These are phyloP conservation scores for Arctostaphylos glauca DNA, from an alignment of 148 eudicot species.

Conservation along the genomic window DNA sequence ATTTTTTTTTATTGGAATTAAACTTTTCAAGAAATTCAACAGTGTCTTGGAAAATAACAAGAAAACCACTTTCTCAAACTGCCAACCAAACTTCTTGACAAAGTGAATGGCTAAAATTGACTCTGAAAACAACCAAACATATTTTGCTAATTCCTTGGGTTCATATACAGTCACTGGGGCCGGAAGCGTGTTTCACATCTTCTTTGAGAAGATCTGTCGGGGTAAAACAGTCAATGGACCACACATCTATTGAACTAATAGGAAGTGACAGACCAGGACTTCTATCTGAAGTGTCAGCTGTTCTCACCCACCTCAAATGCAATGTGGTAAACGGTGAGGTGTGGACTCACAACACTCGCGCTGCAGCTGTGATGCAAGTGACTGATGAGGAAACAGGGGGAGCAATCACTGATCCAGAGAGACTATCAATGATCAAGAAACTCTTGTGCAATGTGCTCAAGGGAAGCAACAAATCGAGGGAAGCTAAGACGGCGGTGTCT, in stretches of 20 bases:
- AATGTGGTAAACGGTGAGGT: conserved; percentile 86
- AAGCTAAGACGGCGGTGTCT: conserved; percentile 74
- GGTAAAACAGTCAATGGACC: conserved; percentile 46
- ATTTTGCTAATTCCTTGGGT: conserved; percentile 15
- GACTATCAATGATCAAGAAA: conserved; percentile 52
- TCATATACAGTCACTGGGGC: conserved; percentile 69
- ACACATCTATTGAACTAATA: conserved; percentile 69
- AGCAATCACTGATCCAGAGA: conserved; percentile 57
- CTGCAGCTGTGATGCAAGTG: conserved; percentile 86
- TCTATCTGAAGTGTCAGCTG: conserved; percentile 82
- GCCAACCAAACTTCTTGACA: neutral
- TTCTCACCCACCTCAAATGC: conserved; percentile 76
- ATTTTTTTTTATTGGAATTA: neutral
- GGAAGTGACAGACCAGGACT: conserved; percentile 91
- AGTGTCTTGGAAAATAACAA: neutral
- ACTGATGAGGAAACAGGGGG: conserved; percentile 66
- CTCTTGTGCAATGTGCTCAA: conserved; percentile 69
- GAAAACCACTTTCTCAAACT: neutral
- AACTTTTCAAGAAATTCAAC: neutral
- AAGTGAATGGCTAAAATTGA: neutral
- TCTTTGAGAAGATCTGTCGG: conserved; percentile 73
- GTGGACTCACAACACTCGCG: conserved; percentile 95
- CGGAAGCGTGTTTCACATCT: conserved; percentile 58
- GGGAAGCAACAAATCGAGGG: conserved; percentile 59
- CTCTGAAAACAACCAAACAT: neutral